Percentiles rank a stretch among this genome's conserved stretches.
Evolutionary conservation across 2,329 filamentous ascomycete species (phyloP).

Genomic region (Apiospora pterosperma): DNA sequence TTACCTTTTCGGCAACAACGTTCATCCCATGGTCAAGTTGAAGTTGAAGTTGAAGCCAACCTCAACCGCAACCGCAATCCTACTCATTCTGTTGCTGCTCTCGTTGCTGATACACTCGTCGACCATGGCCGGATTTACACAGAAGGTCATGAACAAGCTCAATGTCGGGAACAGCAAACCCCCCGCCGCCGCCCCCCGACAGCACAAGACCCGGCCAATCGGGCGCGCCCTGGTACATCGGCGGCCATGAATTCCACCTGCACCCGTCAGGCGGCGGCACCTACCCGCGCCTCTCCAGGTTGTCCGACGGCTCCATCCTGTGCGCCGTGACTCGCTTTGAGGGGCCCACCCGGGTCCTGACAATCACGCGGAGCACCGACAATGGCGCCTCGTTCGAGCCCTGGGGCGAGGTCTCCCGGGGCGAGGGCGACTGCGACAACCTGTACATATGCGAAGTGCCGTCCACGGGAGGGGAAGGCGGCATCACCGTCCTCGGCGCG

Average conservation of each 20-base stretch:
- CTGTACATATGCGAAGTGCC: conserved; percentile 40
- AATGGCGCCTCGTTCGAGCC: conserved; percentile 36
- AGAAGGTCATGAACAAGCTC: conserved; percentile 11
- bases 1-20: neutral
- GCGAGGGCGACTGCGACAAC: conserved; percentile 43
- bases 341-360: conserved; percentile 33
- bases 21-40: neutral
- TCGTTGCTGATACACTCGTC: neutral
- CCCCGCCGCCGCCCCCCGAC: neutral
- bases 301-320: conserved; percentile 42
- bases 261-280: conserved; percentile 38
- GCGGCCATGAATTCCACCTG: conserved; percentile 32
- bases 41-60: neutral
- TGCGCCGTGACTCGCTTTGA: conserved; percentile 40
- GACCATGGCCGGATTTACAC: conserved; percentile 4
- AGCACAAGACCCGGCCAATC: neutral
- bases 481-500: conserved; percentile 36
- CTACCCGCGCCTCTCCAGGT: conserved; percentile 42
- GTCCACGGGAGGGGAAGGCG: conserved; percentile 8
- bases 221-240: neutral
- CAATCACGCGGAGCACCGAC: conserved; percentile 41
- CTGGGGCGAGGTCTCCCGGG: conserved; percentile 40
- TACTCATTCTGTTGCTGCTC: neutral
- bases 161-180: conserved; percentile 7
- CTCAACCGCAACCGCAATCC: neutral